Base-by-base conservation (phyloP, 2,329 filamentous ascomycete species). In the Truncatella angustata region DNA sequence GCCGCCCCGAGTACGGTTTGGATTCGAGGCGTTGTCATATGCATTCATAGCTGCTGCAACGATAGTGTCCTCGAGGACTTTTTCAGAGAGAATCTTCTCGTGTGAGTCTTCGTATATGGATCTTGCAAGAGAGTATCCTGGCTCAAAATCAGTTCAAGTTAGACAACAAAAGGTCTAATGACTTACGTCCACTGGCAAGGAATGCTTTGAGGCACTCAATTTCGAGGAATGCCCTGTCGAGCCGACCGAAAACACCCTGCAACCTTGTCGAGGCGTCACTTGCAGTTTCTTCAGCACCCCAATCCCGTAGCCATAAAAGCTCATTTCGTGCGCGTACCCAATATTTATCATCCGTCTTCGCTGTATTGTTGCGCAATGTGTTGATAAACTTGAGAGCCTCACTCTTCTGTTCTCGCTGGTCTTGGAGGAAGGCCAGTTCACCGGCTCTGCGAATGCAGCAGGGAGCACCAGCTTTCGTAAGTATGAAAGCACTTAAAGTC, bases 21-120 rank as follows among this genome's bases (percentile, higher is more conserved):
- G 87, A 61, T 94, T 94, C 20, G 87, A 89, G 3, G 90, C 89
- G 63, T 90, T 90, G 62, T 94, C 90, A 63, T 91, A 94, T 4
- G 86, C 81, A 50, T 81, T 77, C 72, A 91, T 79, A 1, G 86
- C 86, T 43, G 84, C 77, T 1, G 75, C 75, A 37, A 88, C 72
- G 7, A 91, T 73, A 1, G 83, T 81, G 4, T 82, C 77, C 61
- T 84, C 80, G 1, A 90, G 69, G 5, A 76, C 66, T 3, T 77
- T 67, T 3, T 65, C 61, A 2, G 77, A 62, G 3, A 90, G 71
- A 4, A 79, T 78, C 3, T 66, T 68, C 16, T 81, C 72, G 2
- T 70, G 63, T 0, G 74, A 70, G 23, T 78, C 73, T 59, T 85
- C 79, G 48, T 85, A 84, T 14, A 91, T 73, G 26, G 82, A 84